These are phyloP conservation scores for Pharus latifolius DNA, from an alignment of 176 grass and related monocot species.

Conservation along the genomic window DNA sequence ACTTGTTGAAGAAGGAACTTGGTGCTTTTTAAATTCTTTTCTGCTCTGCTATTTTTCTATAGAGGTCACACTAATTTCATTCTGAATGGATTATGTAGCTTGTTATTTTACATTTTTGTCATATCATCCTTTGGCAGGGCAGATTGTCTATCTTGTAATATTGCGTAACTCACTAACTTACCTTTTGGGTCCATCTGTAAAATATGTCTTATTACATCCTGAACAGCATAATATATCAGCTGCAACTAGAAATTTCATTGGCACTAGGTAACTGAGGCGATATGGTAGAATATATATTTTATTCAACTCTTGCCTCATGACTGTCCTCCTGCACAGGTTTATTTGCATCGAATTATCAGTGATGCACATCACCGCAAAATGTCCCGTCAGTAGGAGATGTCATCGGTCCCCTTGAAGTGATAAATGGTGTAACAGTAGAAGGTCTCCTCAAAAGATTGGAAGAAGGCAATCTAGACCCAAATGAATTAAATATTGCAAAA, in stretches of 20 bases:
- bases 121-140: not conserved
- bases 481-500: slow-evolving; percentile 50
- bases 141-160: not conserved
- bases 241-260: not conserved
- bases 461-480: slow-evolving; percentile 76
- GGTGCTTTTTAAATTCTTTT: not conserved
- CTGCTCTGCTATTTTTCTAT: not conserved
- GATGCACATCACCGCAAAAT: slow-evolving; percentile 86
- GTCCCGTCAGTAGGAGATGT: slow-evolving; percentile 82
- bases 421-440: slow-evolving; percentile 63
- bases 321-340: slow-evolving; percentile 36
- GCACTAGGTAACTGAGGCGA: not conserved
- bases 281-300: not conserved
- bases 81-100: not conserved
- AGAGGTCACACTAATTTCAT: not conserved
- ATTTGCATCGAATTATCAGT: slow-evolving; percentile 87
- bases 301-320: not conserved
- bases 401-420: slow-evolving; percentile 81
- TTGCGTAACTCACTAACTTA: not conserved
- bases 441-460: slow-evolving; percentile 72
- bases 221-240: not conserved
- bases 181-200: not conserved
- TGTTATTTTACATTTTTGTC: not conserved
- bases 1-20: not conserved
- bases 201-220: not conserved